phyloP scores from a whole-genome alignment of 257 asterid species.

The Solanum virginianum region DNA sequence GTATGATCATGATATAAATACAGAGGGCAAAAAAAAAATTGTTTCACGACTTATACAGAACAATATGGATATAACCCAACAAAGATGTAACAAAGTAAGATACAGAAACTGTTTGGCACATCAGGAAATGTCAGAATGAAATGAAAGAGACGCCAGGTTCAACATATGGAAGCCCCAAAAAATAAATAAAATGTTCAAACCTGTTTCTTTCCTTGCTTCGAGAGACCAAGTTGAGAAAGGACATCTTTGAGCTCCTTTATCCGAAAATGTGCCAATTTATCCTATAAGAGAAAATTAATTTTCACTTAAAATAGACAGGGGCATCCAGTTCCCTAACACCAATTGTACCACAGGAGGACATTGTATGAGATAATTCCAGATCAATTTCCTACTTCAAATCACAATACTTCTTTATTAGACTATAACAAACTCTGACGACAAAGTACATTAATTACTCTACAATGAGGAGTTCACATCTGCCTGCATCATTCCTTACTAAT shows the following conservation, averaged over 20 bases:
- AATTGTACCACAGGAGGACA: background rate
- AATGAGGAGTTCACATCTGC: background rate
- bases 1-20: background rate
- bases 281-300: slow-evolving; percentile 34
- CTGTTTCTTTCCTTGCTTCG: slow-evolving; percentile 99
- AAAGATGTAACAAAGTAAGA: background rate
- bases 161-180: background rate
- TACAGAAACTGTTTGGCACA: background rate
- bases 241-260: slow-evolving; percentile 96
- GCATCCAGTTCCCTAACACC: background rate
- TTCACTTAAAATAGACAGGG: background rate
- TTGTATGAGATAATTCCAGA: background rate
- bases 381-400: background rate
- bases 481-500: background rate
- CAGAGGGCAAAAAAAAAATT: background rate
- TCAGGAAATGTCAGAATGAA: background rate
- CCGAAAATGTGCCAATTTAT: slow-evolving; percentile 73
- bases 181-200: slow-evolving; percentile 20
- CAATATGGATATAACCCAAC: background rate
- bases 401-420: background rate
- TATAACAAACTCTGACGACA: background rate
- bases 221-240: slow-evolving; percentile 67
- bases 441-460: background rate
- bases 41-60: background rate
- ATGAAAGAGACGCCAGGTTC: background rate